Conservation (phyloP, 441 rosid genomes). For the Euphorbia corollata region DNA sequence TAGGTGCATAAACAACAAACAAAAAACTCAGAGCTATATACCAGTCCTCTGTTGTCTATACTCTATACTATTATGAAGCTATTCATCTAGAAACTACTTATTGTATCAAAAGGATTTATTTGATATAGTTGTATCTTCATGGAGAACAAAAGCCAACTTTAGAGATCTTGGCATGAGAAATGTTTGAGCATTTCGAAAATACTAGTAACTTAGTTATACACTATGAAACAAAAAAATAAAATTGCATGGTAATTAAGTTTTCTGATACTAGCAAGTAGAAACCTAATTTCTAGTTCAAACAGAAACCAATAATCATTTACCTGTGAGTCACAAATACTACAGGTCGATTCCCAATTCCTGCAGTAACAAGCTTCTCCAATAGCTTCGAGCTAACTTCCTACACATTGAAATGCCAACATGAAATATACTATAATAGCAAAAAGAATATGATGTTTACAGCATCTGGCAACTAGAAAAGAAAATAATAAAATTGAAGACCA, state of each 20-base stretch:
- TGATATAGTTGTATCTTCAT: neutral
- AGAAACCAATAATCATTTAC: conserved; percentile 24
- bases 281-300: neutral
- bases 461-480: conserved; percentile 2
- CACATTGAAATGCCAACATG: conserved; percentile 22
- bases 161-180: neutral
- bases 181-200: neutral
- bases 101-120: neutral
- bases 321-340: conserved; percentile 98
- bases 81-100: neutral
- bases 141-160: neutral
- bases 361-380: conserved; percentile 70
- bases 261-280: neutral
- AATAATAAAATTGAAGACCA: neutral
- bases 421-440: conserved; percentile 7
- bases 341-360: conserved; percentile 92
- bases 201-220: neutral
- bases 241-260: neutral
- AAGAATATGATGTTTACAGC: conserved; percentile 6
- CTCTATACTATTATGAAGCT: neutral
- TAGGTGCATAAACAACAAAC: neutral
- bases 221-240: neutral
- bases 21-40: neutral
- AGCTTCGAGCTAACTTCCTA: conserved; percentile 90
- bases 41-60: neutral